Evolutionary conservation across 192 early-diverging fungal genomes (phyloP).

Genomic region (Rhizophagus sp.): DNA sequence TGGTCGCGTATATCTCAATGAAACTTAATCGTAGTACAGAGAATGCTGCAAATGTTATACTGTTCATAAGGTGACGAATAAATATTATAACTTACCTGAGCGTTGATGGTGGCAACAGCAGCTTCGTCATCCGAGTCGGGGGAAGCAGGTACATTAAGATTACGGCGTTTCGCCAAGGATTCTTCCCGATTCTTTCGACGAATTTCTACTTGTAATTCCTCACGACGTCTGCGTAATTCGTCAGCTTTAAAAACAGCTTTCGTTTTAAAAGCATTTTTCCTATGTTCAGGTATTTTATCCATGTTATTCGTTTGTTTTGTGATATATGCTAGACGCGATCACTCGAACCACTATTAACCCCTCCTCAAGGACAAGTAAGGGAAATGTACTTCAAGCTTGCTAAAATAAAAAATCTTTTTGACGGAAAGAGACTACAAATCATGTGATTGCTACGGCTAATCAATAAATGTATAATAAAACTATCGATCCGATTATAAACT

Average conservation of each 20-base stretch:
- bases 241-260: conserved; percentile 85
- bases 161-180: conserved; percentile 88
- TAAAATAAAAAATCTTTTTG: conserved; percentile 2
- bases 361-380: not conserved
- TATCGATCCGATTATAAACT: not conserved
- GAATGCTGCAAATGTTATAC: not conserved
- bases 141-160: conserved; percentile 64
- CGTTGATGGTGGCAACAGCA: conserved; percentile 46
- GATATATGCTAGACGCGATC: not conserved
- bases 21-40: not conserved
- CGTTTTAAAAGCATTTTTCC: conserved; percentile 83
- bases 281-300: conserved; percentile 59
- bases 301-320: conserved; percentile 30
- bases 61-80: conserved; percentile 5
- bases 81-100: conserved; percentile 50
- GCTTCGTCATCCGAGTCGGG: conserved; percentile 83
- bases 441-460: not conserved
- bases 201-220: conserved; percentile 91
- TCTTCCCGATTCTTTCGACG: conserved; percentile 96
- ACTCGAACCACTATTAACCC: conserved; percentile 11
- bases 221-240: conserved; percentile 89
- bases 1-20: not conserved
- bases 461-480: not conserved
- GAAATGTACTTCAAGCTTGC: not conserved
- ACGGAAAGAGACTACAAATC: not conserved